phyloP scores from a whole-genome alignment of 495 filamentous ascomycete species.

The Lasiosphaeria miniovina region DNA sequence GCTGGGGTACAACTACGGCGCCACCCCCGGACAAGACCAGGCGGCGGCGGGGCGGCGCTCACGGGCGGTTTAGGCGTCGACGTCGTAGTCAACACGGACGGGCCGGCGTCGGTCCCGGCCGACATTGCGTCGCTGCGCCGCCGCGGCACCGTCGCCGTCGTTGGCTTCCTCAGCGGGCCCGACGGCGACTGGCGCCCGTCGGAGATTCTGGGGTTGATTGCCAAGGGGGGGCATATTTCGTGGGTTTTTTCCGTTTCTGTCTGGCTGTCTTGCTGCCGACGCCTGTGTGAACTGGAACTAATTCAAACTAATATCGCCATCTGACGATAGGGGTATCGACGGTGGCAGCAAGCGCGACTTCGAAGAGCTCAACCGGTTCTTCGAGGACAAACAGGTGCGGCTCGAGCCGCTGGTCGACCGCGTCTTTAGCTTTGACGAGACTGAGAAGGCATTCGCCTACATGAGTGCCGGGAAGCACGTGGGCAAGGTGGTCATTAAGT shows the following conservation, averaged over 20 bases:
- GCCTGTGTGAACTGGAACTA: neutral
- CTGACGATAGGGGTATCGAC: conserved; percentile 29
- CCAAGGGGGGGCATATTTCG: conserved; percentile 14
- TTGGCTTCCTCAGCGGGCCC: conserved; percentile 19
- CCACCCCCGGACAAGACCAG: conserved; percentile 15
- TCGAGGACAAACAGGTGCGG: conserved; percentile 33
- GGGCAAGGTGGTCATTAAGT: conserved; percentile 41
- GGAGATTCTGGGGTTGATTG: conserved; percentile 17
- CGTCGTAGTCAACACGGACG: conserved; percentile 23
- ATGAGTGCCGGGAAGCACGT: conserved; percentile 41
- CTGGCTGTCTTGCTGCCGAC: neutral
- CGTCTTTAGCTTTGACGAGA: conserved; percentile 37
- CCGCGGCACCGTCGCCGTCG: conserved; percentile 15
- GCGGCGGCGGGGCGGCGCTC: conserved; percentile 21
- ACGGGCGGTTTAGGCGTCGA: conserved; percentile 35
- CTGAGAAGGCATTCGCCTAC: conserved; percentile 45
- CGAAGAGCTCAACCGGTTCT: conserved; percentile 32
- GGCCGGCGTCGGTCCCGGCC: conserved; percentile 19
- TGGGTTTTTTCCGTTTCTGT: conserved; percentile 5
- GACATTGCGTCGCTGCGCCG: conserved; percentile 11
- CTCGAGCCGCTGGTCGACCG: conserved; percentile 31
- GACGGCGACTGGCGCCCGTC: conserved; percentile 15
- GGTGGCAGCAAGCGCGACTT: conserved; percentile 37
- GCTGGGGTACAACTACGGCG: conserved; percentile 30
- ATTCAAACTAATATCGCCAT: neutral